Percentiles rank a stretch among this genome's conserved stretches.
Evolutionary conservation across 306 rosid species (phyloP).

Genomic region (Lathyrus tuberosus): DNA sequence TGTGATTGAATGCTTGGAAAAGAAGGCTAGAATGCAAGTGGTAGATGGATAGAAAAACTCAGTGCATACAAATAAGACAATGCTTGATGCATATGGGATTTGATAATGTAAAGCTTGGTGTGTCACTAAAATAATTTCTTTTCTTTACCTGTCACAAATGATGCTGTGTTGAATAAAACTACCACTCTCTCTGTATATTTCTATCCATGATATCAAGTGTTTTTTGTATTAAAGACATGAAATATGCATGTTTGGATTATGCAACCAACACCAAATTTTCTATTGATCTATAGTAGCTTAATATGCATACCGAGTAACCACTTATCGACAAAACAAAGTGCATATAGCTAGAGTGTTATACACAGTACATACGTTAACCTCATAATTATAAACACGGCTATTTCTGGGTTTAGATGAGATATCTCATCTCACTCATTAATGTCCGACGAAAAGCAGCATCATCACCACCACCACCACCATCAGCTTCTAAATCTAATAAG

Average conservation of each 20-base stretch:
- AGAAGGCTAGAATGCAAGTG: conserved; percentile 14
- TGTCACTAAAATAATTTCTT: neutral
- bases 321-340: neutral
- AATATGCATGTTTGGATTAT: too few species aligned
- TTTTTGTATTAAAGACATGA: neutral
- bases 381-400: conserved; percentile 13
- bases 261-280: neutral
- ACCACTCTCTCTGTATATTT: neutral
- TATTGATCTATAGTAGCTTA: neutral
- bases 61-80: conserved; percentile 1
- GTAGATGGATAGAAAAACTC: neutral
- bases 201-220: too few species aligned
- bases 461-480: neutral
- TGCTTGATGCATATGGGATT: conserved; percentile 4
- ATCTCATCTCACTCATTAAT: conserved; percentile 24
- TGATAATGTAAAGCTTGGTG: neutral
- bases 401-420: neutral
- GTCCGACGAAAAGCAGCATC: conserved; percentile 2
- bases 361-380: neutral
- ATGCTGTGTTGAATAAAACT: neutral
- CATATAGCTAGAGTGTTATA: neutral
- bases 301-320: neutral
- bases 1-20: conserved; percentile 35
- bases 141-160: neutral
- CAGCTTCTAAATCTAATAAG: conserved; percentile 1